Percentiles rank a stretch among this genome's conserved stretches.
Conservation (phyloP, 2,329 filamentous ascomycete genomes). For the Coleophoma cylindrospora region DNA sequence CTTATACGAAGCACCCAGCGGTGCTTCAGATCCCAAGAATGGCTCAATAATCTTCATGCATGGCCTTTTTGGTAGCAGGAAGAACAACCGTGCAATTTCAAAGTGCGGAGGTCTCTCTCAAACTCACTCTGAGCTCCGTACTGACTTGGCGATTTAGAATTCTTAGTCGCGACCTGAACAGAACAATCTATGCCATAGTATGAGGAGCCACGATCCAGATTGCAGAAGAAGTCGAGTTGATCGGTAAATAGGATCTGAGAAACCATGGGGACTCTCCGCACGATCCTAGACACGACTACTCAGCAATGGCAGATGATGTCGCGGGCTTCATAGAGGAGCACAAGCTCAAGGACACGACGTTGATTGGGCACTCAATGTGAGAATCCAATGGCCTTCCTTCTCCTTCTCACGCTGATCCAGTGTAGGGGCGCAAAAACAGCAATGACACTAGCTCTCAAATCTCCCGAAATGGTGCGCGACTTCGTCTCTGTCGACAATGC, state of each 20-base stretch:
- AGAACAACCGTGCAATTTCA: conserved; percentile 91
- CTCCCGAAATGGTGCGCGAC: conserved; percentile 61
- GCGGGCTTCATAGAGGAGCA: not conserved
- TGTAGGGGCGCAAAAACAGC: conserved; percentile 87
- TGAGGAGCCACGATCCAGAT: conserved; percentile 19
- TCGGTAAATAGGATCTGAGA: conserved; percentile 66
- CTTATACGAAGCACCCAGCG: conserved; percentile 55
- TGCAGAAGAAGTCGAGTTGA: conserved; percentile 38
- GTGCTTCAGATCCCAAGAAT: conserved; percentile 34
- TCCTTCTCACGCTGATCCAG: too few relatives aligned
- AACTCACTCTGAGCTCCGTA: not conserved
- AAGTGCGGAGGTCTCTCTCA: conserved; percentile 52
- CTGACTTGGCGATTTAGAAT: conserved; percentile 46
- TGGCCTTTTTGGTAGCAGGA: conserved; percentile 90
- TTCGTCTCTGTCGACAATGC: conserved; percentile 89
- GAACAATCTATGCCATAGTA: conserved; percentile 78
- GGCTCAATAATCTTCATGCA: conserved; percentile 82
- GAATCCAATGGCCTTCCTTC: too few relatives aligned
- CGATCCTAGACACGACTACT: not conserved
- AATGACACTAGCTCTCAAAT: conserved; percentile 76
- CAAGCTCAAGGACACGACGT: not conserved
- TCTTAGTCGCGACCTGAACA: conserved; percentile 73
- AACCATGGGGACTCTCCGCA: not conserved
- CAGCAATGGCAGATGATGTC: not conserved
- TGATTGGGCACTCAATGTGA: not conserved